phyloP scores from a whole-genome alignment of 805 yeast genomes.

The Hanseniaspora singularis region DNA sequence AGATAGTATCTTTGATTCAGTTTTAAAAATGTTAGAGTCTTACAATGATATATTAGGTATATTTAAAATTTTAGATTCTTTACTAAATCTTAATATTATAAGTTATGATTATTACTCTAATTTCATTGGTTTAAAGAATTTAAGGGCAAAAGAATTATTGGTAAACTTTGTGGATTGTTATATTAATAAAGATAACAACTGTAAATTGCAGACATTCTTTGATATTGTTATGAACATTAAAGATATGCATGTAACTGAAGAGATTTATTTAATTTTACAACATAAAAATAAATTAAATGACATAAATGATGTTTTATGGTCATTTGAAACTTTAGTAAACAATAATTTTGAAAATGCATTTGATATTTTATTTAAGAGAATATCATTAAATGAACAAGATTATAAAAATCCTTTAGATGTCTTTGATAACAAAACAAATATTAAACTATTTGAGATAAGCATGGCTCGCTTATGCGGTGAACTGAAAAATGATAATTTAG shows the following conservation, averaged over 20 bases:
- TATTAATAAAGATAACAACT: background rate
- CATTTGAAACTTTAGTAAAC: constrained; percentile 14
- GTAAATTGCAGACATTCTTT: constrained; percentile 3
- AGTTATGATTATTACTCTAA: background rate
- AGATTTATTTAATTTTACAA: background rate
- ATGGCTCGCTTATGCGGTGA: background rate
- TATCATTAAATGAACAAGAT: background rate
- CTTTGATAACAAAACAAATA: background rate
- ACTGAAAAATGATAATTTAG: background rate
- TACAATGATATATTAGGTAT: constrained; percentile 8
- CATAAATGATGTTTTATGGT: constrained; percentile 5
- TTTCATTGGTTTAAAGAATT: background rate
- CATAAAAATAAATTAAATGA: background rate
- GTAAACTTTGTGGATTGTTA: constrained; percentile 2
- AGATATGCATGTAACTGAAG: background rate
- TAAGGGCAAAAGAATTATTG: background rate
- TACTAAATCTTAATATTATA: background rate
- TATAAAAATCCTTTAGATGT: background rate
- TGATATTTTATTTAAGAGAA: background rate
- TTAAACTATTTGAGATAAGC: background rate
- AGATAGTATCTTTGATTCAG: background rate
- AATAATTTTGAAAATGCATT: constrained; percentile 8
- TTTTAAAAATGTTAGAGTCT: background rate
- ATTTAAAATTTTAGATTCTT: constrained; percentile 8
- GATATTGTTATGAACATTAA: constrained; percentile 3